Conservation (phyloP, 495 filamentous ascomycete genomes). For the Xylaria curta region DNA sequence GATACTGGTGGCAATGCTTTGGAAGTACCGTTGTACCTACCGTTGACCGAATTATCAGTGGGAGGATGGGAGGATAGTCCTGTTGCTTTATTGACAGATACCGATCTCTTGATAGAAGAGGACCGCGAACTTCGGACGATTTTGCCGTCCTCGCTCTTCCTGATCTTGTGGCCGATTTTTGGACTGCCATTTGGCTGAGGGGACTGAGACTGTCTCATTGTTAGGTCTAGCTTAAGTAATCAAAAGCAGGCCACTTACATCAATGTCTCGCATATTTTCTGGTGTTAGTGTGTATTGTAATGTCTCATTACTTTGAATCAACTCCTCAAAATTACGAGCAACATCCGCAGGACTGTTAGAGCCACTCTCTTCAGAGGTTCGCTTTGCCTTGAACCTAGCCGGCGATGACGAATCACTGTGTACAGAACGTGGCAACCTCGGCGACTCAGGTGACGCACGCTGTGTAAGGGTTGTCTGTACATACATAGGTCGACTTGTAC, state of each 20-base stretch:
- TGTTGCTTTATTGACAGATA: slow-evolving; percentile 48
- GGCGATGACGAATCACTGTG: slow-evolving; percentile 45
- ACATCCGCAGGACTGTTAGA: slow-evolving; percentile 47
- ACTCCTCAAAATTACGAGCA: slow-evolving; percentile 73
- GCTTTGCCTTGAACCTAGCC: slow-evolving; percentile 52
- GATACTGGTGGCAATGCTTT: slow-evolving; percentile 38
- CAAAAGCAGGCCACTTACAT: slow-evolving; percentile 60
- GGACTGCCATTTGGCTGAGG: slow-evolving; percentile 46
- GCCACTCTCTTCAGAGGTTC: slow-evolving; percentile 59
- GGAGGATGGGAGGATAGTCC: slow-evolving; percentile 46
- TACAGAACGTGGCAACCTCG: slow-evolving; percentile 29
- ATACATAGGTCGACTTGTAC: slow-evolving; percentile 40
- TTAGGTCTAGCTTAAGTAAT: slow-evolving; percentile 33
- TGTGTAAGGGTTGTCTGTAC: slow-evolving; percentile 28
- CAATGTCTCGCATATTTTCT: slow-evolving; percentile 83
- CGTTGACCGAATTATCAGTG: slow-evolving; percentile 41
- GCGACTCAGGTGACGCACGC: slow-evolving; percentile 36
- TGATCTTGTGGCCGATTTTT: slow-evolving; percentile 38
- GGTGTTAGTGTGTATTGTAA: slow-evolving; percentile 94
- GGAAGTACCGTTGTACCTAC: slow-evolving; percentile 36
- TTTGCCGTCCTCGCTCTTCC: slow-evolving; percentile 52
- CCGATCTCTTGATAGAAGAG: slow-evolving; percentile 47
- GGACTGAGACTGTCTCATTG: slow-evolving; percentile 42
- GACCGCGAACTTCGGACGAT: slow-evolving; percentile 47
- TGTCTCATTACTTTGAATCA: slow-evolving; percentile 89